Evolutionary conservation across 495 filamentous ascomycete genomes (phyloP).

Genomic region (Lepraria neglecta): DNA sequence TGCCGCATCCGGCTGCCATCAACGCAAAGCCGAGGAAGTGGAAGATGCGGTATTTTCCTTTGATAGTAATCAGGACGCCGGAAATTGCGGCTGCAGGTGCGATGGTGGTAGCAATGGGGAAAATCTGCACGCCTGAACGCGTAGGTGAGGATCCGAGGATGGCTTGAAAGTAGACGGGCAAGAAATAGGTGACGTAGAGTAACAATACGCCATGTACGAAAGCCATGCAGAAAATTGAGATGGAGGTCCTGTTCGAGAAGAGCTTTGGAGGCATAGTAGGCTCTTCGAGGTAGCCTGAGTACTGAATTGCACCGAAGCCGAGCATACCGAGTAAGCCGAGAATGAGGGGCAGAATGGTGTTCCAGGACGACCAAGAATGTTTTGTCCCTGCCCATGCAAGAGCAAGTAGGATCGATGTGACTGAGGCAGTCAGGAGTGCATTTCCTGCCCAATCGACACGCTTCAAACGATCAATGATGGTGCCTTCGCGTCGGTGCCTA

Average conservation of each 20-base stretch:
- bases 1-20: constrained; percentile 38
- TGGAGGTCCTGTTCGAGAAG: constrained; percentile 27
- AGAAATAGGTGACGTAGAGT: constrained; percentile 41
- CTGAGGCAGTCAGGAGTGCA: constrained; percentile 42
- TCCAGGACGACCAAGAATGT: constrained; percentile 48
- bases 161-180: constrained; percentile 46
- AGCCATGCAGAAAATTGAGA: constrained; percentile 24
- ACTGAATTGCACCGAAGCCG: constrained; percentile 20
- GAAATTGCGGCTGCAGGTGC: constrained; percentile 33
- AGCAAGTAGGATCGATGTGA: constrained; percentile 45
- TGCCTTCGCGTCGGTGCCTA: neutral
- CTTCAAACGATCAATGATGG: constrained; percentile 28
- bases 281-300: constrained; percentile 11
- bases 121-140: constrained; percentile 36
- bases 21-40: constrained; percentile 37
- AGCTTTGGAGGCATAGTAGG: constrained; percentile 25
- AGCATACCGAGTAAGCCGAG: constrained; percentile 26
- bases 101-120: constrained; percentile 34
- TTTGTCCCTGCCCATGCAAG: constrained; percentile 51
- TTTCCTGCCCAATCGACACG: constrained; percentile 48
- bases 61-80: constrained; percentile 35
- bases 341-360: constrained; percentile 36
- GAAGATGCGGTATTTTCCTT: constrained; percentile 43
- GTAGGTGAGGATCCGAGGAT: constrained; percentile 31
- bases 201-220: constrained; percentile 25